Percentiles rank a stretch among this genome's conserved stretches.
phyloP scores from a whole-genome alignment of 2,329 filamentous ascomycete genomes.

The Pseudopyricularia javanii region DNA sequence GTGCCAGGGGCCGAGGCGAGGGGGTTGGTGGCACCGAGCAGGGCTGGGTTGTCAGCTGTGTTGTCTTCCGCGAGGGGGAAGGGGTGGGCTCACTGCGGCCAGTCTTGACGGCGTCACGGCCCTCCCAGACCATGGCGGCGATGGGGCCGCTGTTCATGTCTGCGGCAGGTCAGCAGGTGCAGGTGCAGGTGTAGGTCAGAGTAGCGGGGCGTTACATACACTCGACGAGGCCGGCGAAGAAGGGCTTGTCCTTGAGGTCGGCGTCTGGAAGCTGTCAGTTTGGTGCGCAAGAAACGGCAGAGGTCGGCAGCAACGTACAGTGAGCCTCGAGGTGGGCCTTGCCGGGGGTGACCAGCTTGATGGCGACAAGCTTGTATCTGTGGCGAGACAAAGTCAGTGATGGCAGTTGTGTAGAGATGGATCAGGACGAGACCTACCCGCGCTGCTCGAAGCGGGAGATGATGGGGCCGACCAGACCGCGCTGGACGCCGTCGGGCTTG shows the following conservation, averaged over 20 bases:
- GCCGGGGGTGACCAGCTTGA: conserved; percentile 84
- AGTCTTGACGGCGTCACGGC: conserved; percentile 97
- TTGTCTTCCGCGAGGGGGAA: background rate
- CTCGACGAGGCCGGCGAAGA: conserved; percentile 88
- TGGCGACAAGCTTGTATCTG: conserved; percentile 95
- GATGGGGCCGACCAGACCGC: conserved; percentile 96
- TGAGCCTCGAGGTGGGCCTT: conserved; percentile 97
- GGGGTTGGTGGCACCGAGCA: conserved; percentile 99
- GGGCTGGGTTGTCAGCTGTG: conserved; percentile 33
- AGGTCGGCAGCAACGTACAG: conserved; percentile 40
- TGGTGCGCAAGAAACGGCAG: background rate
- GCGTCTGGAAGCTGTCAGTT: conserved; percentile 38
- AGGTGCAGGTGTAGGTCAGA: background rate
- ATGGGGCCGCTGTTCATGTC: conserved; percentile 97
- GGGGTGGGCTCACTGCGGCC: conserved; percentile 58
- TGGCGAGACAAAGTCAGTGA: conserved; percentile 6
- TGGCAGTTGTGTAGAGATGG: background rate
- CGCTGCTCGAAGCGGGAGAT: conserved; percentile 96
- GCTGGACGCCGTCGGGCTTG: conserved; percentile 99
- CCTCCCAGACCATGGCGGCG: conserved; percentile 99
- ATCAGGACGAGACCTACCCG: conserved; percentile 45
- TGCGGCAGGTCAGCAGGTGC: conserved; percentile 19
- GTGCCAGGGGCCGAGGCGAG: conserved; percentile 87
- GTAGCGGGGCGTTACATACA: conserved; percentile 43
- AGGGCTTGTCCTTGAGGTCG: conserved; percentile 86